A percentile compares a stretch with the other conserved stretches of the same genome.
These are phyloP conservation scores for Penicillium sumatraense DNA, from an alignment of 2,329 filamentous ascomycete species.

Conservation along the genomic window DNA sequence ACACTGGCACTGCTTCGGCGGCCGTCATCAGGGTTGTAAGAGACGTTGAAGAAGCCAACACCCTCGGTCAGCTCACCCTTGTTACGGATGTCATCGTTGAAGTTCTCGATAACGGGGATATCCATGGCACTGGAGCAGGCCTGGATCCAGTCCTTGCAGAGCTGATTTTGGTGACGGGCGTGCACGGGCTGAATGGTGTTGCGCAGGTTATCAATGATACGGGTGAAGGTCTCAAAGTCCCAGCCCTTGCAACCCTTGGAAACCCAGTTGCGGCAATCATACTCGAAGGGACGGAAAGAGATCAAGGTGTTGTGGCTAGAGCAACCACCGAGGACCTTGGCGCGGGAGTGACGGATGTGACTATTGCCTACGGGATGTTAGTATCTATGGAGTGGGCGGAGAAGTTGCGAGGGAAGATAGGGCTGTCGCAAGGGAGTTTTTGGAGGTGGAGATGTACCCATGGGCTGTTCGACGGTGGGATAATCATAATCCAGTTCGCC, in stretches of 20 bases:
- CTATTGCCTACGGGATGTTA: constrained; percentile 70
- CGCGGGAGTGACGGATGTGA: constrained; percentile 86
- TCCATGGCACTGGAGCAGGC: constrained; percentile 77
- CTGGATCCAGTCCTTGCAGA: constrained; percentile 88
- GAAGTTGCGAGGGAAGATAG: neutral
- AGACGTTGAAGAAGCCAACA: constrained; percentile 88
- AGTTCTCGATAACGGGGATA: constrained; percentile 82
- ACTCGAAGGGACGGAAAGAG: constrained; percentile 87
- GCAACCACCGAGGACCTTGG: constrained; percentile 90
- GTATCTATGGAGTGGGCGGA: neutral
- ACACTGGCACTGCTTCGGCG: constrained; percentile 84
- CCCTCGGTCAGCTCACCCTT: constrained; percentile 74
- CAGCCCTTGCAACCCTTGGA: constrained; percentile 80
- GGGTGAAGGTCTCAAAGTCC: constrained; percentile 83
- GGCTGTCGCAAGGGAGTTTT: neutral
- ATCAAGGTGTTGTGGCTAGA: constrained; percentile 94
- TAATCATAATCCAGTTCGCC: constrained; percentile 93
- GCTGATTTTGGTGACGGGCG: constrained; percentile 81
- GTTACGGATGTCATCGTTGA: constrained; percentile 80
- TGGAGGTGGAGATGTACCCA: constrained; percentile 52
- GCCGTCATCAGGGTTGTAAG: constrained; percentile 89
- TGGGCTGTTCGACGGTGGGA: constrained; percentile 85
- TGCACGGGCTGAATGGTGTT: constrained; percentile 93
- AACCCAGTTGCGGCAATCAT: constrained; percentile 85
- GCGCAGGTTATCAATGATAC: constrained; percentile 79